phyloP scores from a whole-genome alignment of 2,329 filamentous ascomycete genomes.

The Fusarium camptoceras region DNA sequence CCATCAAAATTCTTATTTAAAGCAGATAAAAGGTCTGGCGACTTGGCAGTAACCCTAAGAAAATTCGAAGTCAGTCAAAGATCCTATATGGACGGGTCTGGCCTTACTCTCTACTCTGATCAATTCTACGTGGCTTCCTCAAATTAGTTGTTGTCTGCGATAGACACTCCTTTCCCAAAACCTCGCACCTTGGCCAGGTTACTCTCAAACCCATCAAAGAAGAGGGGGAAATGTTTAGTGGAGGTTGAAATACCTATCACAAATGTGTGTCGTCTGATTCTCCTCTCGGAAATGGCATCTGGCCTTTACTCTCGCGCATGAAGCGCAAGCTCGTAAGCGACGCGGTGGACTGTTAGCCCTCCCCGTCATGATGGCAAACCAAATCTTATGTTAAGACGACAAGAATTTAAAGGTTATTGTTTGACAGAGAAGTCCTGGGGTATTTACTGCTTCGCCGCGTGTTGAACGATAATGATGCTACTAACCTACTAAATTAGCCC shows the following conservation, averaged over 20 bases:
- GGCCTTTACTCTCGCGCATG: constrained; percentile 47
- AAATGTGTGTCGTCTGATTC: constrained; percentile 40
- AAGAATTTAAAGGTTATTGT: background rate
- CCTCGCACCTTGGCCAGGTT: constrained; percentile 41
- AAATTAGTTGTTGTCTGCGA: constrained; percentile 48
- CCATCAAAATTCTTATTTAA: background rate
- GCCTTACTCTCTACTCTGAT: constrained; percentile 43
- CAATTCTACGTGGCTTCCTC: constrained; percentile 50
- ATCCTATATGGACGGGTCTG: background rate
- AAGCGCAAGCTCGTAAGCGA: constrained; percentile 48
- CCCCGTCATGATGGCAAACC: constrained; percentile 16
- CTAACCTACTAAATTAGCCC: background rate
- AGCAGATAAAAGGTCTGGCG: background rate
- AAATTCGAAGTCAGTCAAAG: background rate
- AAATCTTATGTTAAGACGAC: background rate
- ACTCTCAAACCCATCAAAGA: background rate
- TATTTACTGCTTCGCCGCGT: background rate
- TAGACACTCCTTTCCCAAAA: constrained; percentile 45
- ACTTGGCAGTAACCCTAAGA: background rate
- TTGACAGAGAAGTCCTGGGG: background rate
- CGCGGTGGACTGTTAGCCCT: constrained; percentile 46
- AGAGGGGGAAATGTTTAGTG: background rate
- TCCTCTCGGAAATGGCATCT: constrained; percentile 47
- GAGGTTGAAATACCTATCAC: constrained; percentile 43
- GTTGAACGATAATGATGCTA: background rate